Base-by-base conservation (phyloP, 768 basidiomycete species). In the Trametes gibbosa region DNA sequence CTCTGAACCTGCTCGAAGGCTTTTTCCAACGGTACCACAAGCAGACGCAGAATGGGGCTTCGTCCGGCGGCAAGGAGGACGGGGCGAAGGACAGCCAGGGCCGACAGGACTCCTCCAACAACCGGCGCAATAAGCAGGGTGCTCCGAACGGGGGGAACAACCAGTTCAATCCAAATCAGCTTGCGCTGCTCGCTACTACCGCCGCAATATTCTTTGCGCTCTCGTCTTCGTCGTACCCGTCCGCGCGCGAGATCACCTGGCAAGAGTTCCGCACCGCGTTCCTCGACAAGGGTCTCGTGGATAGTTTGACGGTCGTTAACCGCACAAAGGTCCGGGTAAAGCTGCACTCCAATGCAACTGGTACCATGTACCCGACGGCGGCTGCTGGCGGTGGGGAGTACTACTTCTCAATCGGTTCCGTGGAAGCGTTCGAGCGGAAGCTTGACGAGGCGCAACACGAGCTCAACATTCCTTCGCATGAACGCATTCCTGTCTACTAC, bases 201-300 rank as follows among this genome's bases (percentile, higher is more conserved):
- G 81, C 83, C 21, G 87, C 85, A 67, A 80, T 88, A 65, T 77
- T 88, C 14, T 90, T 87, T 65, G 81, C 82, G 14, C 77, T 83
- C 57, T 81, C 85, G 13, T 69, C 70, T 27, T 77, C 76, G 39
- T 72, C 77, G 0, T 75, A 81, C 4, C 71, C 75, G 0, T 74
- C 76, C 24, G 84, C 89, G 1, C 84, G 90, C 59, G 97, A 99
- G 76, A 98, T 99, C 65, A 99, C 97, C 63, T 99, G 97, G 96
- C 95, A 98, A 75, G 97, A 98, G 74, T 99, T 99, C 79, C 86
- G 95, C 52, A 95, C 92, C 45, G 93, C 94, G 10, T 93, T 99
- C 79, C 87, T 99, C 46, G 90, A 96, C 74, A 95, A 95, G 70
- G 96, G 94, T 42, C 83, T 98, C 53, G 96, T 99, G 37, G 95